These are phyloP conservation scores for Striga hermonthica DNA, from an alignment of 305 asterid genomes.

Conservation along the genomic window DNA sequence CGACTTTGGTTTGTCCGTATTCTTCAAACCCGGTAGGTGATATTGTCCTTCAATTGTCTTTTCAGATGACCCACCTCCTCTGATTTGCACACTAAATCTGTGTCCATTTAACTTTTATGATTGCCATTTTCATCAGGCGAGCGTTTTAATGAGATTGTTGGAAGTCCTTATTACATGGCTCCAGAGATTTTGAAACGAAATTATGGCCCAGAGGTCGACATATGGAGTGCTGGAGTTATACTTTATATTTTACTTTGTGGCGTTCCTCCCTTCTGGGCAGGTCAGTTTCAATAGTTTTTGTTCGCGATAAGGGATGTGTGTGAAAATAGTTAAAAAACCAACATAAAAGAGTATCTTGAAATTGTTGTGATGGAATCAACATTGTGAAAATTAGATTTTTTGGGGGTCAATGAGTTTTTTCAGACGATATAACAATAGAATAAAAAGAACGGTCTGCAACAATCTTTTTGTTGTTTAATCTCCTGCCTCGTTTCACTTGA, in stretches of 20 bases:
- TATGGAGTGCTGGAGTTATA: conserved; percentile 76
- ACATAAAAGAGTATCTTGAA: no score
- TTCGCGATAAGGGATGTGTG: no score
- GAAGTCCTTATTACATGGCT: conserved; percentile 74
- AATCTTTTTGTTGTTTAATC: neutral
- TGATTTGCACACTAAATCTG: conserved; percentile 1
- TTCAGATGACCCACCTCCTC: neutral
- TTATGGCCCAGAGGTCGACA: conserved; percentile 59
- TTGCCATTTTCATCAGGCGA: conserved; percentile 41
- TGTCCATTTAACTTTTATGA: conserved; percentile 17
- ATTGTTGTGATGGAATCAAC: neutral
- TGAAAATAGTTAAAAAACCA: no score
- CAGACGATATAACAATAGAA: no score
- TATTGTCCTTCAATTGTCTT: conserved; percentile 2
- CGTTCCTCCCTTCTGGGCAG: conserved; percentile 79
- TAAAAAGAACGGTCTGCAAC: no score
- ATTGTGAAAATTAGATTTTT: neutral
- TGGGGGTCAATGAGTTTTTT: neutral
- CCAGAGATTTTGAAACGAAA: conserved; percentile 61
- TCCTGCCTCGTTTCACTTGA: neutral
- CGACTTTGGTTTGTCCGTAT: conserved; percentile 71
- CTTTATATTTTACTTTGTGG: conserved; percentile 67
- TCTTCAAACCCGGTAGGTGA: conserved; percentile 63
- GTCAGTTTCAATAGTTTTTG: conserved; percentile 32
- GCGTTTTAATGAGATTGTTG: conserved; percentile 65